phyloP scores from a whole-genome alignment of 2,329 filamentous ascomycete genomes.

The Clarireedia monteithiana region DNA sequence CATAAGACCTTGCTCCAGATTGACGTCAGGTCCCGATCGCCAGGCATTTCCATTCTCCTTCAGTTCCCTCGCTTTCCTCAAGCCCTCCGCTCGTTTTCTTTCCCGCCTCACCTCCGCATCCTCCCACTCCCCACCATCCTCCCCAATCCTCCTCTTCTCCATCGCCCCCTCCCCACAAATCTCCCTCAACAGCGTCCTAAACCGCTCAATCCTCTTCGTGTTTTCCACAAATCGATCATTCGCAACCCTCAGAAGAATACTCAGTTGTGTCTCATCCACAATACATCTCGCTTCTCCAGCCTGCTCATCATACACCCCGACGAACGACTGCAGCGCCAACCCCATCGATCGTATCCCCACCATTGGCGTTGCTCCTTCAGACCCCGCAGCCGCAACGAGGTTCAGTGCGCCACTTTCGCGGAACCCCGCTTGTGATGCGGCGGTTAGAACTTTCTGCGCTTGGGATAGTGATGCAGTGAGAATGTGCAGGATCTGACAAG shows the following conservation, averaged over 20 bases:
- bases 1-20: neutral
- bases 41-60: conserved; percentile 2
- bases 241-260: conserved; percentile 57
- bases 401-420: conserved; percentile 82
- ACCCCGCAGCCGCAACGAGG: conserved; percentile 33
- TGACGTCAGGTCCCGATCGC: neutral
- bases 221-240: conserved; percentile 72
- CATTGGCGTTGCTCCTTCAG: conserved; percentile 50
- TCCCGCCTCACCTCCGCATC: conserved; percentile 43
- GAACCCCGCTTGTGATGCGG: conserved; percentile 75
- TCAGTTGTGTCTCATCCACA: conserved; percentile 61
- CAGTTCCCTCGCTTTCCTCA: conserved; percentile 37
- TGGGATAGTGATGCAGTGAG: conserved; percentile 67
- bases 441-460: conserved; percentile 67
- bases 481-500: conserved; percentile 73
- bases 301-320: conserved; percentile 47
- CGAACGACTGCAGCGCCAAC: conserved; percentile 70
- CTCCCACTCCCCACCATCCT: conserved; percentile 44
- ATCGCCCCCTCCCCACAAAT: conserved; percentile 12
- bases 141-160: conserved; percentile 23
- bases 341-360: conserved; percentile 82
- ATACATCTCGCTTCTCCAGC: conserved; percentile 37
- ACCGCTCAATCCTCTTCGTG: conserved; percentile 56
- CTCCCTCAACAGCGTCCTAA: conserved; percentile 38
- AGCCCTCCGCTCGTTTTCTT: conserved; percentile 50